phyloP scores from a whole-genome alignment of 306 rosid species.

The Fragaria iinumae region DNA sequence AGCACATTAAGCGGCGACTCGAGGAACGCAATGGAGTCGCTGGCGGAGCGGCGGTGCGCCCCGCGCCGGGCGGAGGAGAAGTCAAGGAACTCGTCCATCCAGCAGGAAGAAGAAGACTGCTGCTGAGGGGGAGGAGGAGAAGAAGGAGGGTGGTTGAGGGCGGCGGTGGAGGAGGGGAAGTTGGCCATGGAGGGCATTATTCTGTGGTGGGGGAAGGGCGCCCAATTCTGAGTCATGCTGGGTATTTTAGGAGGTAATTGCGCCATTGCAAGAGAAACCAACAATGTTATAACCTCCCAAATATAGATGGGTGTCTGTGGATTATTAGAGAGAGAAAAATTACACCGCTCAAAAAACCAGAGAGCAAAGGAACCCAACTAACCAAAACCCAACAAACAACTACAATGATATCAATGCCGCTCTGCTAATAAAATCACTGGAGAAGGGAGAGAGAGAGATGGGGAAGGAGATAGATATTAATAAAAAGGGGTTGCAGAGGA shows the following conservation, averaged over 20 bases:
- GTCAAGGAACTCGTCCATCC: slow-evolving; percentile 89
- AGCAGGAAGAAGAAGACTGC: slow-evolving; percentile 27
- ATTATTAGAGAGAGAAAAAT: slow-evolving; percentile 5
- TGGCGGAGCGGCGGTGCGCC: slow-evolving; percentile 66
- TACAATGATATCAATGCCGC: not conserved
- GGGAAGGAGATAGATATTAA: not conserved
- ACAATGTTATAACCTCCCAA: slow-evolving; percentile 1
- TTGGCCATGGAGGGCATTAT: slow-evolving; percentile 42
- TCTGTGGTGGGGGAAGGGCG: slow-evolving; percentile 46
- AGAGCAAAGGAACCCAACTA: not conserved
- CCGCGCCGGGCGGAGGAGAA: slow-evolving; percentile 72
- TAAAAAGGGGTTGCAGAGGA: not conserved
- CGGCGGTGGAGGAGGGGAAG: slow-evolving; percentile 21
- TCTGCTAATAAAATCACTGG: not conserved
- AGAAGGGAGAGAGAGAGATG: not conserved
- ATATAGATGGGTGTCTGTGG: not conserved
- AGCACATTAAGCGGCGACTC: slow-evolving; percentile 42
- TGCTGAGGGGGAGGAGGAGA: slow-evolving; percentile 6
- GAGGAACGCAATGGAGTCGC: slow-evolving; percentile 79
- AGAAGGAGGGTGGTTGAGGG: slow-evolving; percentile 3
- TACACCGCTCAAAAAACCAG: not conserved
- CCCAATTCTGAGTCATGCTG: slow-evolving; percentile 73
- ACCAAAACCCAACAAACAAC: not conserved
- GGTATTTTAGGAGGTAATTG: slow-evolving; percentile 97
- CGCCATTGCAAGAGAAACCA: slow-evolving; percentile 48